These are phyloP conservation scores for Raffaelea albimanens DNA, from an alignment of 2,329 filamentous ascomycete species.

Conservation along the genomic window DNA sequence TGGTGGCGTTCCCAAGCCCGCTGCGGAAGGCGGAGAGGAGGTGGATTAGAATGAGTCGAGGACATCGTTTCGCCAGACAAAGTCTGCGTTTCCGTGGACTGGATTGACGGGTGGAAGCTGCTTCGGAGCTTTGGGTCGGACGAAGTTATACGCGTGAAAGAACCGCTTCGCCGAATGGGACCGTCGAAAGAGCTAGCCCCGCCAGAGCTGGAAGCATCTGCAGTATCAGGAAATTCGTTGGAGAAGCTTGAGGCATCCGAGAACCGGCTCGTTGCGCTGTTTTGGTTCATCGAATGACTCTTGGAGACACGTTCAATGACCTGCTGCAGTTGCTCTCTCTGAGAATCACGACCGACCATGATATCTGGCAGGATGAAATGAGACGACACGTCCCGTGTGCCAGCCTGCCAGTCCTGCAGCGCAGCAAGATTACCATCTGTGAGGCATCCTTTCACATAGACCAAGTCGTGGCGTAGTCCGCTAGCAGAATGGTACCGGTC, in stretches of 20 bases:
- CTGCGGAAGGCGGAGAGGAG: constrained; percentile 24
- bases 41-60: constrained; percentile 31
- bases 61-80: constrained; percentile 40
- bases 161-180: constrained; percentile 36
- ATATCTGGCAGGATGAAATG: constrained; percentile 78
- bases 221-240: constrained; percentile 35
- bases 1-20: constrained; percentile 44
- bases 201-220: constrained; percentile 50
- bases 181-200: constrained; percentile 46
- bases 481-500: constrained; percentile 87
- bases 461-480: constrained; percentile 73
- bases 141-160: constrained; percentile 34
- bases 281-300: constrained; percentile 44
- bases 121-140: constrained; percentile 31
- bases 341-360: constrained; percentile 71
- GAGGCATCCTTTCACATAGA: constrained; percentile 63
- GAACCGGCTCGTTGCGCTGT: constrained; percentile 32
- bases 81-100: constrained; percentile 33
- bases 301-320: constrained; percentile 70
- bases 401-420: constrained; percentile 66
- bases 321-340: constrained; percentile 59
- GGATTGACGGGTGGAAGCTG: constrained; percentile 29
- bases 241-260: constrained; percentile 47
- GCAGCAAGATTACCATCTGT: constrained; percentile 63
- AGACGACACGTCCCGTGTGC: constrained; percentile 78